A percentile compares a stretch with the other conserved stretches of the same genome.
Evolutionary conservation across 371 early-diverging fungal genomes (phyloP).

Genomic region (Apophysomyces variabilis): DNA sequence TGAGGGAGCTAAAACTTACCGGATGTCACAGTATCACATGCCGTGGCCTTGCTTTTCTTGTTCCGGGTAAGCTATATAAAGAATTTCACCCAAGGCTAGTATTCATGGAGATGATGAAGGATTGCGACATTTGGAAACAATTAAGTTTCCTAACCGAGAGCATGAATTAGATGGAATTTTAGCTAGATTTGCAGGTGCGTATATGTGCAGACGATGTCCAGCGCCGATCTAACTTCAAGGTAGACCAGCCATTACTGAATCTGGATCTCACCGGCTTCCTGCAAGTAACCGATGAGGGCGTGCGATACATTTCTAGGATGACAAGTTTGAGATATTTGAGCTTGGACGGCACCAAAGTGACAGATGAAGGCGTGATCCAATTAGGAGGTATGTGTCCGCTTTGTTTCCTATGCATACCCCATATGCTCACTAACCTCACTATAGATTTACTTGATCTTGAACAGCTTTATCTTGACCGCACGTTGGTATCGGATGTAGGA

Average conservation of each 20-base stretch:
- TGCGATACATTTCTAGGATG: slow-evolving; percentile 34
- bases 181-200: slow-evolving; percentile 34
- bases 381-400: slow-evolving; percentile 32
- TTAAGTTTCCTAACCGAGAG: slow-evolving; percentile 45
- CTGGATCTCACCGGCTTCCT: slow-evolving; percentile 40
- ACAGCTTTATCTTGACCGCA: slow-evolving; percentile 46
- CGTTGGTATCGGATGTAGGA: slow-evolving; percentile 38
- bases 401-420: neutral
- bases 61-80: slow-evolving; percentile 26
- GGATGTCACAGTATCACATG: slow-evolving; percentile 35
- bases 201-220: neutral
- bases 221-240: neutral
- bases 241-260: slow-evolving; percentile 37
- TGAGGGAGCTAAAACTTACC: slow-evolving; percentile 35
- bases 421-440: neutral
- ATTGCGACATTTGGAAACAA: slow-evolving; percentile 25
- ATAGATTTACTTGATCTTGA: slow-evolving; percentile 37
- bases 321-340: slow-evolving; percentile 35
- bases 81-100: neutral
- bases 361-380: slow-evolving; percentile 34
- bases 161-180: slow-evolving; percentile 42
- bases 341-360: slow-evolving; percentile 44
- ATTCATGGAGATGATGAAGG: slow-evolving; percentile 20
- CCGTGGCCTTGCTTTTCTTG: slow-evolving; percentile 33
- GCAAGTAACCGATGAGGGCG: slow-evolving; percentile 41